A percentile compares a stretch with the other conserved stretches of the same genome.
phyloP scores from a whole-genome alignment of 305 asterid species.

The Vinca major region DNA sequence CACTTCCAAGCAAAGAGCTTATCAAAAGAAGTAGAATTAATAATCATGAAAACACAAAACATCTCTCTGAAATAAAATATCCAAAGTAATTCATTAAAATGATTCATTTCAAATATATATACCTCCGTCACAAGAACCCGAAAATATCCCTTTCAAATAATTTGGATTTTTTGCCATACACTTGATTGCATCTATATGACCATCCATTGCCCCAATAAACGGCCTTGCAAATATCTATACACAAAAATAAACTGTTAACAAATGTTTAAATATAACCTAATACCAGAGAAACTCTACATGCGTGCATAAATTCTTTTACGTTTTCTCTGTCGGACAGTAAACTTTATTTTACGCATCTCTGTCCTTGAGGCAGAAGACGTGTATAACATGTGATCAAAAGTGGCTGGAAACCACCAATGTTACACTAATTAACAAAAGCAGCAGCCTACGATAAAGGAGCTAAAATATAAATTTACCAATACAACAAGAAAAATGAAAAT shows the following conservation, averaged over 20 bases:
- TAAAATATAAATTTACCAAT: no score
- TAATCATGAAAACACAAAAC: neutral
- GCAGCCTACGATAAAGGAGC: no score
- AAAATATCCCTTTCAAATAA: slow-evolving; percentile 68
- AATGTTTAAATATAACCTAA: no score
- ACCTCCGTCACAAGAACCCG: slow-evolving; percentile 98
- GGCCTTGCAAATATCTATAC: slow-evolving; percentile 78
- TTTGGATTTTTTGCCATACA: slow-evolving; percentile 83
- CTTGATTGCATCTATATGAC: slow-evolving; percentile 78
- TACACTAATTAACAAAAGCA: no score
- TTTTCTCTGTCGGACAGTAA: no score
- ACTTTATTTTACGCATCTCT: no score
- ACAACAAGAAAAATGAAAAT: no score
- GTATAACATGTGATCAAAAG: no score
- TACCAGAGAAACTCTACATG: no score
- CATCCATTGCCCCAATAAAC: slow-evolving; percentile 91
- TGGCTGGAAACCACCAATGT: no score
- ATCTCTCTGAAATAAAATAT: neutral
- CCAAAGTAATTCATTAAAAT: neutral
- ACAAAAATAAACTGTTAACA: neutral
- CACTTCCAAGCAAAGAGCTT: neutral
- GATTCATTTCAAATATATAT: neutral
- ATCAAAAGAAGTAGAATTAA: neutral
- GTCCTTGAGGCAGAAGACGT: no score
- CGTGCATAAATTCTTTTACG: no score